Evolutionary conservation across 78 protist species (phyloP).

Genomic region (slime mould (Dictyostelium discoideum)): dicty_2.7 NC_007089.4:366001-366500

Average conservation of each 20-base stretch:
- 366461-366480: conserved; percentile 85
- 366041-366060: conserved; percentile 82
- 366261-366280: conserved; percentile 85
- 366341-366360: conserved; percentile 11
- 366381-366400: conserved; percentile 92
- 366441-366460: conserved; percentile 61
- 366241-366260: conserved; percentile 2
- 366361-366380: conserved; percentile 79
- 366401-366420: conserved; percentile 89
- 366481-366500: conserved; percentile 98
- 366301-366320: conserved; percentile 74
- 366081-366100: conserved; percentile 83
- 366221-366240: conserved; percentile 16
- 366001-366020: conserved; percentile 87
- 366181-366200: conserved; percentile 84
- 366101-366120: conserved; percentile 89
- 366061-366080: conserved; percentile 63
- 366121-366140: conserved; percentile 28
- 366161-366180: conserved; percentile 68
- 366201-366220: conserved; percentile 83
- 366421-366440: conserved; percentile 2
- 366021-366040: conserved; percentile 65
- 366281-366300: conserved; percentile 83
- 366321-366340: conserved; percentile 45
- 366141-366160: conserved; percentile 68